Conservation (phyloP, 306 rosid genomes). For the Hippophae gyantsensis region DNA sequence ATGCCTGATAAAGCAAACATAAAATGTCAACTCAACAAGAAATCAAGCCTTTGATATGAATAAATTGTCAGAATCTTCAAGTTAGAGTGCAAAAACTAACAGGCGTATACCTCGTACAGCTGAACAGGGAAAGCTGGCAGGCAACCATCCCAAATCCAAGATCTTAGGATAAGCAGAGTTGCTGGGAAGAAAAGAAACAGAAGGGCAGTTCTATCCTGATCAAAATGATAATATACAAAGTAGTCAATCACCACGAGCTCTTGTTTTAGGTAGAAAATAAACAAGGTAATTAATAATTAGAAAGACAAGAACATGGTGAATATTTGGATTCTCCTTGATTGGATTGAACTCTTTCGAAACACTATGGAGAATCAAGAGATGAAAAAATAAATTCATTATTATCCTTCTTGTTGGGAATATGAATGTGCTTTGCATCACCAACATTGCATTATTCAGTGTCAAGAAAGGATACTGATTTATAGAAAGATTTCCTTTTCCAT, state of each 20-base stretch:
- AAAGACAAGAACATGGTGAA: not conserved
- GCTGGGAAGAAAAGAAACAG: conserved; percentile 87
- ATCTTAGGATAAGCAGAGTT: conserved; percentile 60
- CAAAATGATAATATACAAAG: conserved; percentile 21
- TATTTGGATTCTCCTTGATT: not conserved
- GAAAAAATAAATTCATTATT: not conserved
- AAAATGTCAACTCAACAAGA: conserved; percentile 16
- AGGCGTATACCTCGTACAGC: conserved; percentile 64
- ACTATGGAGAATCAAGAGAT: too few species aligned
- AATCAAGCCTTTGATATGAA: conserved; percentile 12
- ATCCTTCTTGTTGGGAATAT: not conserved
- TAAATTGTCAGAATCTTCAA: conserved; percentile 5
- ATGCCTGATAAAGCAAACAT: conserved; percentile 46
- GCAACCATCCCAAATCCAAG: conserved; percentile 93
- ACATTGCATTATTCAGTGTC: not conserved
- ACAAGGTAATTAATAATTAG: not conserved
- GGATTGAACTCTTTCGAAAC: not conserved
- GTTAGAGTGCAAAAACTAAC: conserved; percentile 1
- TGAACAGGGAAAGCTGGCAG: conserved; percentile 94
- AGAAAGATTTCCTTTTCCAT: too few species aligned
- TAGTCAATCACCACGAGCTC: conserved; percentile 6
- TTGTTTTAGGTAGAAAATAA: not conserved
- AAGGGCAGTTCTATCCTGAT: conserved; percentile 92
- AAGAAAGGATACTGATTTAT: too few species aligned
- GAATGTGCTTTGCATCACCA: not conserved